A percentile compares a stretch with the other conserved stretches of the same genome.
phyloP scores from a whole-genome alignment of 352 stramenopile genomes.

The Albugo candida region DNA sequence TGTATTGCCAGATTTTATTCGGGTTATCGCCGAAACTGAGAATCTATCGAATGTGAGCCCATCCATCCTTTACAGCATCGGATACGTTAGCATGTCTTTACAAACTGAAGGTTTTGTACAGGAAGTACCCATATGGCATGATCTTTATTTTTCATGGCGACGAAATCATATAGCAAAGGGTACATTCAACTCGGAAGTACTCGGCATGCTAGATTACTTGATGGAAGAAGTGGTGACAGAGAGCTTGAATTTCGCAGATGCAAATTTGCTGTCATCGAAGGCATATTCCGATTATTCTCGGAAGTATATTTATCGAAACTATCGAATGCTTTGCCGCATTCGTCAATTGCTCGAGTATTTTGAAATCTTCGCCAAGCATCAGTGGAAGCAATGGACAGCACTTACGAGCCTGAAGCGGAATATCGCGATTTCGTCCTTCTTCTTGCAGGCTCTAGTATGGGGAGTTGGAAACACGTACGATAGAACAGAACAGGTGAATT shows the following conservation, averaged over 20 bases:
- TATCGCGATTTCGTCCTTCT: constrained; percentile 38
- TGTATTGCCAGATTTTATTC: constrained; percentile 17
- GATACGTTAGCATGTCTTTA: constrained; percentile 16
- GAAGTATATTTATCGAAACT: no score
- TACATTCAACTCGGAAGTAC: no score
- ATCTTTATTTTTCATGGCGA: no score
- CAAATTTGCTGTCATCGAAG: no score
- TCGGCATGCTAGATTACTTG: no score
- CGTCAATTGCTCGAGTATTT: constrained; percentile 18
- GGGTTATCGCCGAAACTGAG: constrained; percentile 34
- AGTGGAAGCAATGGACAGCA: constrained; percentile 23
- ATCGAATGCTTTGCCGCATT: no score
- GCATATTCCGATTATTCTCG: no score
- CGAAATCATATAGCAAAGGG: no score
- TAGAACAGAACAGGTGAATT: constrained; percentile 25
- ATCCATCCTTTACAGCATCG: constrained; percentile 25
- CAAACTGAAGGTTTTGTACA: no score
- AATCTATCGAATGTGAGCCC: constrained; percentile 23
- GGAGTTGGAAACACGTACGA: constrained; percentile 31
- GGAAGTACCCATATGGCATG: no score
- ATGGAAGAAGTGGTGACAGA: no score
- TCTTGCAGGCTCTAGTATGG: constrained; percentile 54
- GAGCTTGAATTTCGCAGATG: no score
- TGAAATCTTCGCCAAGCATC: constrained; percentile 24
- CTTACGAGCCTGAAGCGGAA: constrained; percentile 35